Conservation (phyloP, 2,329 filamentous ascomycete species). For the Trichoderma atrobrunneum region DNA sequence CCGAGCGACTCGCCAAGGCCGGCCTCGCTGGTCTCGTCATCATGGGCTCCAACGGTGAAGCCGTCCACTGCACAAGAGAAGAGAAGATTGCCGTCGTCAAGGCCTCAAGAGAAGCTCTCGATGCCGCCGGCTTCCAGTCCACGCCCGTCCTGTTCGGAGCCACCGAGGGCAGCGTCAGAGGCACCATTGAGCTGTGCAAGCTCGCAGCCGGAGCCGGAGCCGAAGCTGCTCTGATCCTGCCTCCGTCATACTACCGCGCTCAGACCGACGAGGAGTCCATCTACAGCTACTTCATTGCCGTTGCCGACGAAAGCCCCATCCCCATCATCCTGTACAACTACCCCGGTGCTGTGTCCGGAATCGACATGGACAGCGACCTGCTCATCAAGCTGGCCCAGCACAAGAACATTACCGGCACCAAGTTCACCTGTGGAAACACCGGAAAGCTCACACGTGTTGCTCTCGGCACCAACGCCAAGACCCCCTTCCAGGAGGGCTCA, state of each 20-base stretch:
- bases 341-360: conserved; percentile 79
- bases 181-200: conserved; percentile 72
- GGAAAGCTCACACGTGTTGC: conserved; percentile 85
- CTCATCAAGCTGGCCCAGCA: conserved; percentile 76
- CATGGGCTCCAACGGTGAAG: conserved; percentile 90
- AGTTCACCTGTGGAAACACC: conserved; percentile 89
- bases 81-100: conserved; percentile 74
- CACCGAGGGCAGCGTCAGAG: conserved; percentile 76
- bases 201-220: conserved; percentile 67
- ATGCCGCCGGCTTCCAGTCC: conserved; percentile 71
- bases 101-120: conserved; percentile 77
- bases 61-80: conserved; percentile 74
- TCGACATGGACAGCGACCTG: conserved; percentile 87
- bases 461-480: conserved; percentile 67
- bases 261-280: conserved; percentile 73
- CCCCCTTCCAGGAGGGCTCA: conserved; percentile 55
- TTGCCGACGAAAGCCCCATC: conserved; percentile 72
- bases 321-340: conserved; percentile 91
- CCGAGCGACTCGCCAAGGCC: conserved; percentile 70
- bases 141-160: conserved; percentile 82
- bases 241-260: conserved; percentile 78
- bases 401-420: conserved; percentile 81
- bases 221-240: conserved; percentile 76
- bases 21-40: conserved; percentile 80
- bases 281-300: conserved; percentile 68